Evolutionary conservation across 768 basidiomycete genomes (phyloP).

Genomic region (Thelephora aurantiotincta): DNA sequence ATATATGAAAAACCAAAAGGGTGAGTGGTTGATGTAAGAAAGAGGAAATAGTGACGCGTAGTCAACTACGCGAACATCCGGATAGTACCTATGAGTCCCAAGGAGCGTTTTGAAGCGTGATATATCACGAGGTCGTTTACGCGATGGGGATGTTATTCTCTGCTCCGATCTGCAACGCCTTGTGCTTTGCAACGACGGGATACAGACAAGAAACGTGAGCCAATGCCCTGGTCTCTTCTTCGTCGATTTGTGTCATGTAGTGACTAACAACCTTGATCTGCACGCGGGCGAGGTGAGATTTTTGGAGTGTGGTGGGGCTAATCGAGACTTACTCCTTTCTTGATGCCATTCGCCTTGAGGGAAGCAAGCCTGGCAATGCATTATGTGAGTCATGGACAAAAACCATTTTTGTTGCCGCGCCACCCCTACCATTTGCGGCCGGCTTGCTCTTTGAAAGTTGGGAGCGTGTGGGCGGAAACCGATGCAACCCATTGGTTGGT

Average conservation of each 20-base stretch:
- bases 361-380: not conserved
- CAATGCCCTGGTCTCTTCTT: conserved; percentile 72
- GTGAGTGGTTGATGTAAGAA: too few relatives aligned
- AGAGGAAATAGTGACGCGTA: too few relatives aligned
- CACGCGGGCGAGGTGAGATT: not conserved
- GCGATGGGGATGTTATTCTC: conserved; percentile 4
- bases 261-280: not conserved
- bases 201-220: conserved; percentile 85
- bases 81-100: too few relatives aligned
- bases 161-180: conserved; percentile 26
- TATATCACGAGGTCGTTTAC: not conserved
- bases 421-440: conserved; percentile 12
- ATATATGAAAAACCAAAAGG: too few relatives aligned
- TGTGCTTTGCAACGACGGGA: conserved; percentile 70
- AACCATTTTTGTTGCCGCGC: conserved; percentile 5
- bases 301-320: not conserved
- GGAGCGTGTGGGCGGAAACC: conserved; percentile 61
- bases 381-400: not conserved
- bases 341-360: conserved; percentile 69
- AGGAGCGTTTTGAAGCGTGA: not conserved
- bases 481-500: conserved; percentile 77
- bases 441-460: conserved; percentile 21
- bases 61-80: too few relatives aligned
- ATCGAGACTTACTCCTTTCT: conserved; percentile 44
- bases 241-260: conserved; percentile 58